Base-by-base conservation (phyloP, 345 rosid genomes). In the Erodium maritimum region DNA sequence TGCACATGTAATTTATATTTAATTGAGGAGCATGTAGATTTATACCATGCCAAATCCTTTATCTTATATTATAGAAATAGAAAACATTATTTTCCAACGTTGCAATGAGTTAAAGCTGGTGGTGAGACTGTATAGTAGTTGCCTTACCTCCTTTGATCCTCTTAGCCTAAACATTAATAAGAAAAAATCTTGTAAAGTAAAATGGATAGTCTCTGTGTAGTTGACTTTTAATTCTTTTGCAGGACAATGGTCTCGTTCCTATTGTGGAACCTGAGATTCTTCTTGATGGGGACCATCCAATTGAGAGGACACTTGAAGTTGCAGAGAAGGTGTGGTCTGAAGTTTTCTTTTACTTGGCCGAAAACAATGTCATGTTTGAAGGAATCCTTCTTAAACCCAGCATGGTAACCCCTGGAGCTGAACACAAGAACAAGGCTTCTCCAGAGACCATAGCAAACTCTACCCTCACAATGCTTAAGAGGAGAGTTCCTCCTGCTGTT, bases 371-470 rank as follows among this genome's bases (percentile, higher is more conserved):
- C 2, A 20, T 76, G 65, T 80, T 88, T n/a, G 98, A 91, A 71
- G 98, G 98, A 50, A 91, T 91, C 71, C 73, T 91, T 33, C 87
- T 91, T 63, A 91, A 91, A 72, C 98, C 98, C 13, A 91, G 98
- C 84, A 91, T 91, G 98, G 98, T 91, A 37, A 88, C 95, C 20
- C 96, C 97, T 5, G 98, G 98, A 1, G 96, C 98, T 46, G 98
- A 88, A 69, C 96, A 88, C 73, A 86, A 81, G 68, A 77, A 84
- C 65, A 88, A 72, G 87, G 95, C 98, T 61, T 82, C 87, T 52
- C 94, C 98, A 2, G 96, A 80, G 71, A 83, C 86, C 21, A 82
- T 91, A 53, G 98, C 98, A 57, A 82, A 91, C 61, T 79, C 73
- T 62, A 91, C 98, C n/a, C 93, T 91, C 55, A 86, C 83, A 23